phyloP scores from a whole-genome alignment of 2,329 filamentous ascomycete species.

The Exophiala calicioides region DNA sequence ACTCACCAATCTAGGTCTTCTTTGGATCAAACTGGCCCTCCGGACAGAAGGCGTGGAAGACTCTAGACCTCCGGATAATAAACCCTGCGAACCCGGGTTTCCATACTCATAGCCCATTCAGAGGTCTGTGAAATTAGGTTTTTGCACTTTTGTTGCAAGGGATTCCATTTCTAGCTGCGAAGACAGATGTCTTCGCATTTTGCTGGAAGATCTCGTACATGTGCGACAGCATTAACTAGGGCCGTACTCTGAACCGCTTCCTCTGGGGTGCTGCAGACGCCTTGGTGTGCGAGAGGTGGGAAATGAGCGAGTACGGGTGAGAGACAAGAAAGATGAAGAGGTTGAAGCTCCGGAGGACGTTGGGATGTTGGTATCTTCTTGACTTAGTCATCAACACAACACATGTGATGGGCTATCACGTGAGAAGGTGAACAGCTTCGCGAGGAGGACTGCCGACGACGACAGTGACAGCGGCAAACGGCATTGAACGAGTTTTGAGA shows the following conservation, averaged over 20 bases:
- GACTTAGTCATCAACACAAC: too few species aligned
- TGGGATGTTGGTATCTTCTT: too few species aligned
- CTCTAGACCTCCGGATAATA: background rate
- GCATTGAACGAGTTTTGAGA: background rate
- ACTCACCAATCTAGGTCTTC: background rate
- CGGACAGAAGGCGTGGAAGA: background rate
- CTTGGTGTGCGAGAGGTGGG: too few species aligned
- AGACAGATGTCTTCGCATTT: too few species aligned
- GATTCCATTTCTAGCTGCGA: background rate
- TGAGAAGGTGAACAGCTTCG: background rate
- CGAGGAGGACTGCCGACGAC: background rate
- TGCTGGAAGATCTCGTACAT: too few species aligned
- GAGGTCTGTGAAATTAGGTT: slow-evolving; percentile 1
- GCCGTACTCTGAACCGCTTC: too few species aligned
- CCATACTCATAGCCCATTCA: background rate
- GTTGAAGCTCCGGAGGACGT: too few species aligned
- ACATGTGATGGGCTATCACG: too few species aligned
- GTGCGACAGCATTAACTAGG: too few species aligned
- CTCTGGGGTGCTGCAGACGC: too few species aligned
- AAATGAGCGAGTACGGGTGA: too few species aligned
- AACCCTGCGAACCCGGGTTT: slow-evolving; percentile 5
- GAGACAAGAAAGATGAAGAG: too few species aligned
- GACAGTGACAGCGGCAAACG: background rate
- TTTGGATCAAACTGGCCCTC: background rate
- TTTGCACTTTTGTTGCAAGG: background rate